A percentile compares a stretch with the other conserved stretches of the same genome.
Evolutionary conservation across 1,139 yeast genomes (phyloP).

Genomic region (Diutina neorugosa): DNA sequence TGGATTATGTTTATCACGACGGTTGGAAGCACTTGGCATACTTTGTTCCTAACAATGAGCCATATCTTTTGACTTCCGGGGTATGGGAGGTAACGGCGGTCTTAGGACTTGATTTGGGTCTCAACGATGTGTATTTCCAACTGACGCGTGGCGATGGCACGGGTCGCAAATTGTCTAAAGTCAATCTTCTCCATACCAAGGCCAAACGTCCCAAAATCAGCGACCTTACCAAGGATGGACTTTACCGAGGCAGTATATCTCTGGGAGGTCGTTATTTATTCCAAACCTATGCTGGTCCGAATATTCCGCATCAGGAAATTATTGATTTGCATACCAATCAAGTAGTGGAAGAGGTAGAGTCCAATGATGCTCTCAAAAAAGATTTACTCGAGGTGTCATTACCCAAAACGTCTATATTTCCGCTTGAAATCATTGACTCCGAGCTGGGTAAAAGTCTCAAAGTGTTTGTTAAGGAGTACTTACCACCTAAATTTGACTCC

Average conservation of each 20-base stretch:
- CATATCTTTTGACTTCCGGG: slow-evolving; percentile 36
- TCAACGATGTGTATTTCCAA: slow-evolving; percentile 30
- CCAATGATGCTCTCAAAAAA: slow-evolving; percentile 23
- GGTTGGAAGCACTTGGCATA: slow-evolving; percentile 49
- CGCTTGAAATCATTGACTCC: slow-evolving; percentile 36
- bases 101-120: slow-evolving; percentile 28
- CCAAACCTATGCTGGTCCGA: slow-evolving; percentile 53
- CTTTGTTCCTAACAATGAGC: slow-evolving; percentile 38
- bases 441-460: slow-evolving; percentile 23
- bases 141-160: not conserved
- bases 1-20: slow-evolving; percentile 38
- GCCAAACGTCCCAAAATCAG: slow-evolving; percentile 40
- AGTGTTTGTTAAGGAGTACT: slow-evolving; percentile 48
- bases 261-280: slow-evolving; percentile 53
- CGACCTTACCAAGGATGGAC: slow-evolving; percentile 45
- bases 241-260: slow-evolving; percentile 57
- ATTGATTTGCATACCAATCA: slow-evolving; percentile 34
- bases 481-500: slow-evolving; percentile 50
- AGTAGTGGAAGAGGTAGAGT: slow-evolving; percentile 30
- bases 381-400: slow-evolving; percentile 23
- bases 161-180: not conserved
- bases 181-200: slow-evolving; percentile 15
- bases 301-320: slow-evolving; percentile 52
- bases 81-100: slow-evolving; percentile 34
- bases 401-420: slow-evolving; percentile 36